Conservation (phyloP, 2,329 filamentous ascomycete genomes). For the Cercospora canescens region DNA sequence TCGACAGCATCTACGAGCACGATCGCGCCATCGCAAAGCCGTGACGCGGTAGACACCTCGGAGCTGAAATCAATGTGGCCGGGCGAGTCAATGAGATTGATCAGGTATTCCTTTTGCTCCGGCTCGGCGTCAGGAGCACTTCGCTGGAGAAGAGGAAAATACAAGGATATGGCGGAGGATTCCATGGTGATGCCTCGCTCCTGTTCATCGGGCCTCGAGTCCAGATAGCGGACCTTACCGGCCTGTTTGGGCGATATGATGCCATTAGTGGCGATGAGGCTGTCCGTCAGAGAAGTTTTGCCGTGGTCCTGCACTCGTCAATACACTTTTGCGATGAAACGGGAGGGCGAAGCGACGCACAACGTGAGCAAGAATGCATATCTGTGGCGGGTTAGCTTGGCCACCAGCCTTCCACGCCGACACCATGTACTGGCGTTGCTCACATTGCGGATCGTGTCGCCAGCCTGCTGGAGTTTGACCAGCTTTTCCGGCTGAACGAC, state of each 20-base stretch:
- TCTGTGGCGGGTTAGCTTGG: conserved; percentile 43
- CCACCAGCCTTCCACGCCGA: conserved; percentile 5
- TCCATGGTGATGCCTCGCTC: conserved; percentile 99
- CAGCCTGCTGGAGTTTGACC: conserved; percentile 81
- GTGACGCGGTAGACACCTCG: conserved; percentile 92
- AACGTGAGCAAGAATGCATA: conserved; percentile 93
- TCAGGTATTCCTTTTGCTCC: conserved; percentile 82
- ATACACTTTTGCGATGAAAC: not conserved
- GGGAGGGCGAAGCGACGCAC: conserved; percentile 47
- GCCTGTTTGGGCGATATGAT: conserved; percentile 98
- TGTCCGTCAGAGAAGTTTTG: conserved; percentile 95
- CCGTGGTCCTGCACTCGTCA: conserved; percentile 71
- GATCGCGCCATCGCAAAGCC: conserved; percentile 90
- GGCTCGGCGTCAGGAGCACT: conserved; percentile 54
- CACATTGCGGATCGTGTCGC: conserved; percentile 91
- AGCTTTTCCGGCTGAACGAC: conserved; percentile 89
- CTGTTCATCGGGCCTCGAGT: conserved; percentile 95
- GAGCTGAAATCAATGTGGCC: conserved; percentile 99
- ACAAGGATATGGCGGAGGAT: conserved; percentile 94
- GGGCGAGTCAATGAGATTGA: conserved; percentile 97
- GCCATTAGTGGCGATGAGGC: conserved; percentile 95
- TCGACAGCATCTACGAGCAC: conserved; percentile 96
- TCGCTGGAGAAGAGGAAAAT: conserved; percentile 86
- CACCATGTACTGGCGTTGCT: conserved; percentile 34
- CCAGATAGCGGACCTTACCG: conserved; percentile 95